A percentile compares a stretch with the other conserved stretches of the same genome.
Conservation (phyloP, 306 rosid genomes). For the Cicer cuneatum region DNA sequence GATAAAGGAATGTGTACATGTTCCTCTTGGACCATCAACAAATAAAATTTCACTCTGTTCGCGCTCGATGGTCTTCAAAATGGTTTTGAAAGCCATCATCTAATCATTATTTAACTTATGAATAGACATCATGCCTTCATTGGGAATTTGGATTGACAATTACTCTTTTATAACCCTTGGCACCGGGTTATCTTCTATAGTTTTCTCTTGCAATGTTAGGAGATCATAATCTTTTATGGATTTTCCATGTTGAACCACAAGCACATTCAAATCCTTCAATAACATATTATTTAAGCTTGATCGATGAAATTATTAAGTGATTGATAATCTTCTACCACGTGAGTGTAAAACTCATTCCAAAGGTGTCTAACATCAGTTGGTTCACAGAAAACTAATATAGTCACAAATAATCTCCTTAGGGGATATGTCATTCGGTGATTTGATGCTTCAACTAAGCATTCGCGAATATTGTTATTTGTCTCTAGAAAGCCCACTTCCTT, state of each 20-base stretch:
- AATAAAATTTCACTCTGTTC: neutral
- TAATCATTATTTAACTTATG: neutral
- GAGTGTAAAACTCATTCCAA: neutral
- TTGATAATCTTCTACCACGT: neutral
- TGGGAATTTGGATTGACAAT: neutral
- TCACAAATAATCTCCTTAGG: neutral
- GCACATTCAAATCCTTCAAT: no score
- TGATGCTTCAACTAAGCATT: neutral
- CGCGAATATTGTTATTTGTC: neutral
- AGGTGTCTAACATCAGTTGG: neutral
- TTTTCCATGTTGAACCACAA: neutral
- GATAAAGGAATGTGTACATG: neutral
- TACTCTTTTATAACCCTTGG: neutral
- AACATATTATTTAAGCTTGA: no score
- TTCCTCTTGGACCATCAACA: neutral
- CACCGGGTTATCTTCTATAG: neutral
- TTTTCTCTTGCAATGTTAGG: neutral
- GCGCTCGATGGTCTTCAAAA: neutral
- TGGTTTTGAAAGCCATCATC: neutral
- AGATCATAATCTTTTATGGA: neutral
- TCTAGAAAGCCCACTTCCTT: neutral
- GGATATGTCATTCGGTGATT: neutral
- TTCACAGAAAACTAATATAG: neutral
- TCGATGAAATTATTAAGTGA: no score
- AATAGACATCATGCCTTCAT: neutral